These are phyloP conservation scores for Coemansia pectinata DNA, from an alignment of 192 early-diverging fungal species.

Conservation along the genomic window DNA sequence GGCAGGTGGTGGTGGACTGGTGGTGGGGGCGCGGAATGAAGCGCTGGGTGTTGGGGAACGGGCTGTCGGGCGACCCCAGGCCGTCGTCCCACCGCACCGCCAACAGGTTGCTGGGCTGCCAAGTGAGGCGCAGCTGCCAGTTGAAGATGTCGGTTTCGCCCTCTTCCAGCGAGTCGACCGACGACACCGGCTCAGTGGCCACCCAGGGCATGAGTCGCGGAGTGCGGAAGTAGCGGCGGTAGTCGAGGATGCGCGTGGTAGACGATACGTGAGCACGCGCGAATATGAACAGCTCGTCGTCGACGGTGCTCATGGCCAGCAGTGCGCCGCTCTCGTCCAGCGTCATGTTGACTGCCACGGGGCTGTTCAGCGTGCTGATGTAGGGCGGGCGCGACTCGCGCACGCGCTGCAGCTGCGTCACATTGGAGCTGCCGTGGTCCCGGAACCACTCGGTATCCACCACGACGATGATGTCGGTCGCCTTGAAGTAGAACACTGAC, in stretches of 20 bases:
- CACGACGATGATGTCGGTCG: conserved; percentile 47
- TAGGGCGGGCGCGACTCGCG: conserved; percentile 56
- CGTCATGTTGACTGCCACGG: conserved; percentile 53
- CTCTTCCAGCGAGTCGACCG: conserved; percentile 43
- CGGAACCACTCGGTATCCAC: conserved; percentile 56
- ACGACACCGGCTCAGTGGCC: conserved; percentile 42
- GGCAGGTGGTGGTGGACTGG: conserved; percentile 38
- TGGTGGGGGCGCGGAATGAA: conserved; percentile 31
- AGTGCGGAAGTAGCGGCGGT: conserved; percentile 47
- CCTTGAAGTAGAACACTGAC: conserved; percentile 53
- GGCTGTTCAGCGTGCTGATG: conserved; percentile 56
- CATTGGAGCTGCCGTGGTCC: conserved; percentile 43
- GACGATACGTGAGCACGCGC: conserved; percentile 39
- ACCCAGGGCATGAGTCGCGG: conserved; percentile 22
- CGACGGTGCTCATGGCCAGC: conserved; percentile 52
- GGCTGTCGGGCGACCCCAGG: conserved; percentile 41
- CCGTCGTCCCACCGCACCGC: conserved; percentile 45
- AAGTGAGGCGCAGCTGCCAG: conserved; percentile 50
- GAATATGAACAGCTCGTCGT: conserved; percentile 54
- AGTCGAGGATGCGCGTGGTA: conserved; percentile 41
- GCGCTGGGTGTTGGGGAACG: conserved; percentile 43
- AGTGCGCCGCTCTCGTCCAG: conserved; percentile 52
- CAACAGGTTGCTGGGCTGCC: conserved; percentile 45
- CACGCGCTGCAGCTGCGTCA: conserved; percentile 52
- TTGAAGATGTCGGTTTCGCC: conserved; percentile 48